Conservation (phyloP, 108 stramenopile species). For the Skeletonema costatum region DNA sequence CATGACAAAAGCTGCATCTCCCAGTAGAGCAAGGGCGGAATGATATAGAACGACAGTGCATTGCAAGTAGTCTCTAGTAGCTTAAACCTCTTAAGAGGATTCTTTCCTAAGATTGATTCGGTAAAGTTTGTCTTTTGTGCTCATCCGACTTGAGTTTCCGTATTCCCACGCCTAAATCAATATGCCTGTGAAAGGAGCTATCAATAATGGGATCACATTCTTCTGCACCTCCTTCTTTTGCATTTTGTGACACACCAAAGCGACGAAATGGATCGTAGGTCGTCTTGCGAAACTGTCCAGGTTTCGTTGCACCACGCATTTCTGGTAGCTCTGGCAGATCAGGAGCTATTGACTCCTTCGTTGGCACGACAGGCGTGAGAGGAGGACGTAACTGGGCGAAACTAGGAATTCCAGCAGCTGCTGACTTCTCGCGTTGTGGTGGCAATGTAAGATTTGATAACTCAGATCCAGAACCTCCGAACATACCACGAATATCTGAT, state of each 20-base stretch:
- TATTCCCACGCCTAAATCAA: background rate
- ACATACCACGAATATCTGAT: constrained; percentile 55
- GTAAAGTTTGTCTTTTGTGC: background rate
- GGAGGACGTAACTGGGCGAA: constrained; percentile 12
- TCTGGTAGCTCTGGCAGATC: constrained; percentile 40
- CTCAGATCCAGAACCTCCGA: constrained; percentile 31
- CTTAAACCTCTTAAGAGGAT: background rate
- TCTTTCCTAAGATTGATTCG: background rate
- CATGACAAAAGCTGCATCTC: no score
- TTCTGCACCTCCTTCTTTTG: background rate
- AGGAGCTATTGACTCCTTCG: constrained; percentile 11
- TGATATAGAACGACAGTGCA: no score
- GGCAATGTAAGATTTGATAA: constrained; percentile 34
- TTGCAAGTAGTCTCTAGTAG: background rate
- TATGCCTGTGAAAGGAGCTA: background rate
- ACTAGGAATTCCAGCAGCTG: constrained; percentile 19
- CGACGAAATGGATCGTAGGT: constrained; percentile 70
- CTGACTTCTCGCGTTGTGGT: constrained; percentile 5
- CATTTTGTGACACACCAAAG: constrained; percentile 16
- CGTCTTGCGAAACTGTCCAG: constrained; percentile 74
- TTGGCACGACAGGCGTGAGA: constrained; percentile 5
- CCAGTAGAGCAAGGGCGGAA: no score
- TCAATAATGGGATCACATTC: background rate
- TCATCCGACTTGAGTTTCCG: background rate
- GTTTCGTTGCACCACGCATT: constrained; percentile 70